Evolutionary conservation across 345 rosid species (phyloP), one percentile per base, ranked within the genome.

Genomic region (Theobroma cacao): DNA sequence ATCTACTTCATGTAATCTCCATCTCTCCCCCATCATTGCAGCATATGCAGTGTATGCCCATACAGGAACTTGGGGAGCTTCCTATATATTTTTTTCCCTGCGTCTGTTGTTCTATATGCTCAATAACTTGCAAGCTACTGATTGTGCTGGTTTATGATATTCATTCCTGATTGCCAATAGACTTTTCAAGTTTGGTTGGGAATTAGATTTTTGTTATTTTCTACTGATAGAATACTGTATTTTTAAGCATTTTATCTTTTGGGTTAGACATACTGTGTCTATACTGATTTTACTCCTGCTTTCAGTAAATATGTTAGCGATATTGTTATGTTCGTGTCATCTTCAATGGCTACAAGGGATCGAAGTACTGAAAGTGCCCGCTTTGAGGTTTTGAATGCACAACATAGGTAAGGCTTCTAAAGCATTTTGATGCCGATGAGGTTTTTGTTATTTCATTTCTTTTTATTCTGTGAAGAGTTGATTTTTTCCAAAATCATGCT

Each of bases 341-440:
- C 98, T 79, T 90, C 97, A 82, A 89, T 96, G 95, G 91, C 98
- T n/a, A 82, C 86, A 78, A 87, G 98, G 40, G 97, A 94, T 75
- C 91, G 99, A 81, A 88, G 97, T 84, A 86, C 97, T 82, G 99
- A 96, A 88, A 90, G 92, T 85, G 99, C 98, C 55, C 93, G 94
- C 12, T 96, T 96, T 65, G 99, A 96, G 86, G 73, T 96, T 81
- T 86, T 96, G 90, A 88, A 75, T 87, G 88, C 92, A 45, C 87
- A 94, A 31, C 83, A 90, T 79, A 92, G 99, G 99, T 90, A 90
- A 72, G 65, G 69, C 63, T 71, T 66, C 24, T 59, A 17, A 28
- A 74, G 11, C 24, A 24, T 62, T 26, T 22, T 60, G 67, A 28
- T 65, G 9, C 18, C 11, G 3, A 34, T 47, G 55, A 20, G 50